Evolutionary conservation across 176 grass and related monocot genomes (phyloP).

Genomic region (Oryza glaberrima): DNA sequence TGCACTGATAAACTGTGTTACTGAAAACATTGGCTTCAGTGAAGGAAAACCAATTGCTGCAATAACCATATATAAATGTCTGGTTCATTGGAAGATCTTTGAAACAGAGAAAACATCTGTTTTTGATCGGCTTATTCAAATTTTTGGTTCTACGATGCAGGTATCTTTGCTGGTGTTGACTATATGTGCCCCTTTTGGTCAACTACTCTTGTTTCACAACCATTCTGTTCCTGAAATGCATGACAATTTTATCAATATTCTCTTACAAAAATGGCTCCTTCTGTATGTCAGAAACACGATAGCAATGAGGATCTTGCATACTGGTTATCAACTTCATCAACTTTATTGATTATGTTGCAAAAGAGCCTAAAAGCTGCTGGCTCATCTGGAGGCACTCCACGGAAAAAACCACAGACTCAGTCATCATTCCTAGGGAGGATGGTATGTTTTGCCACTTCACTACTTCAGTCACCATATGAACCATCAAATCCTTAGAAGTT

Average conservation of each 20-base stretch:
- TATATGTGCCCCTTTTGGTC: background rate
- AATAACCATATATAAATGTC: slow-evolving; percentile 90
- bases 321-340: slow-evolving; percentile 89
- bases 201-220: background rate
- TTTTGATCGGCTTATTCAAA: slow-evolving; percentile 86
- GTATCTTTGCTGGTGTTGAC: slow-evolving; percentile 46
- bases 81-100: slow-evolving; percentile 94
- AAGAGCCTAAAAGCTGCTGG: slow-evolving; percentile 78
- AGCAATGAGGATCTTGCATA: slow-evolving; percentile 87
- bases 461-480: slow-evolving; percentile 4
- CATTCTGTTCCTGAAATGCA: slow-evolving; percentile 15
- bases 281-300: slow-evolving; percentile 66
- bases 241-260: slow-evolving; percentile 15
- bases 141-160: slow-evolving; percentile 89
- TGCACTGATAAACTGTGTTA: slow-evolving; percentile 77
- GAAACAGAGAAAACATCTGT: slow-evolving; percentile 90
- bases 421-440: slow-evolving; percentile 78
- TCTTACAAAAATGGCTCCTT: background rate
- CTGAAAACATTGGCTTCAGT: slow-evolving; percentile 74
- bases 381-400: slow-evolving; percentile 49
- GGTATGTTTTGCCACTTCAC: slow-evolving; percentile 45
- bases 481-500: slow-evolving; percentile 19
- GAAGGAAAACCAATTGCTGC: slow-evolving; percentile 86
- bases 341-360: slow-evolving; percentile 90
- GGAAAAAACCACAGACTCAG: slow-evolving; percentile 56